These are phyloP conservation scores for Leccinum aurantiacum DNA, from an alignment of 768 basidiomycete genomes.

Conservation along the genomic window DNA sequence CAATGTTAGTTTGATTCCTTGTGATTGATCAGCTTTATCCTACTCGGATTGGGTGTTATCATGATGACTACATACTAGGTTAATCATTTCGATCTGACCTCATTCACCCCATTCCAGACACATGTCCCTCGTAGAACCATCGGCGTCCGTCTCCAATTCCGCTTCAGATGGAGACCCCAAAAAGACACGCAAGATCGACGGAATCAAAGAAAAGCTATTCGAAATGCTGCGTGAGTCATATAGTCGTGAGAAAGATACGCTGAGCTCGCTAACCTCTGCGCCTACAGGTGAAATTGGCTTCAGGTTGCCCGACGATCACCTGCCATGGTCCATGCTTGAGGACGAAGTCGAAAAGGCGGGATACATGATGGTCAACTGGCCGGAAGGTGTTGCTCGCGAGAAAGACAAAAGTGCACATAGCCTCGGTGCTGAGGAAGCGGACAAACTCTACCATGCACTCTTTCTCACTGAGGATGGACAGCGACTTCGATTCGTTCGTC, in stretches of 20 bases:
- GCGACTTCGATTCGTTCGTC: background rate
- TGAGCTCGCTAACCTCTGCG: background rate
- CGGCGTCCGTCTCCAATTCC: background rate
- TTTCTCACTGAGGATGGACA: background rate
- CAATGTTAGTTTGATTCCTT: background rate
- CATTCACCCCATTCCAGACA: background rate
- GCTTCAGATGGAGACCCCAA: background rate
- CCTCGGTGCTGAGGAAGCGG: background rate
- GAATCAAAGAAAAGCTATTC: conserved; percentile 1
- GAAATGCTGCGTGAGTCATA: conserved; percentile 10
- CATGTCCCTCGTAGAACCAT: background rate
- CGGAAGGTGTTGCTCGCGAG: background rate
- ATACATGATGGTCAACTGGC: background rate
- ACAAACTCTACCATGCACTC: background rate
- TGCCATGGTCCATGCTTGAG: background rate
- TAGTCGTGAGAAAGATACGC: background rate
- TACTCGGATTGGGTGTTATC: background rate
- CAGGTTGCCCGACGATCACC: background rate
- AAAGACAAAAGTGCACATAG: background rate
- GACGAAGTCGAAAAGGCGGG: background rate
- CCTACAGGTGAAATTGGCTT: background rate
- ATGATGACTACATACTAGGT: background rate
- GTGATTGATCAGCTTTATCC: background rate
- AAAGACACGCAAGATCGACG: background rate
- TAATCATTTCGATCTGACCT: background rate